Evolutionary conservation across 2,329 filamentous ascomycete species (phyloP), one percentile per base, ranked within the genome.

Genomic region (Exophiala lecanii-corni): DNA sequence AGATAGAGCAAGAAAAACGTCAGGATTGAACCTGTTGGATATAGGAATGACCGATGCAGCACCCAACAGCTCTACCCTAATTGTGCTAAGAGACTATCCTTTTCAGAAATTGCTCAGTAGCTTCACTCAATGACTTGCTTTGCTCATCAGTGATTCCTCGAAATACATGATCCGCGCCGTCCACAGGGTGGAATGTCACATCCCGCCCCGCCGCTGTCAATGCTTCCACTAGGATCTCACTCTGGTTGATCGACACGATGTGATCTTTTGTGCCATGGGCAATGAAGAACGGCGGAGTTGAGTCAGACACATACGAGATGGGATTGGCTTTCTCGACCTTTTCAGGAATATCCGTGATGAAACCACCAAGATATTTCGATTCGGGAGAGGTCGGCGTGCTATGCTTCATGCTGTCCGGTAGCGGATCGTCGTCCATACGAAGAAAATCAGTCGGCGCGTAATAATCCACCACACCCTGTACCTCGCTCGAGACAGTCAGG

Each of bases 301-400:
- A 39, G n/a, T 25, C 17, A 12, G 31, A 20, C 10, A 47, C 18
- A 17, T 47, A 43, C 9, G 39, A 38, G 12, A 35, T 42, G 5
- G 44, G 44, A 30, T 47, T 40, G 5, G 44, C 44, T 36, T 31
- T 39, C 39, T 37, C 39, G 19, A 31, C 39, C 16, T 37, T 47
- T 12, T 43, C 33, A 13, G 31, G 32, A 4, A 34, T 13, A 32
- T 41, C 39, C 7, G 33, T 39, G 16, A 46, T 46, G 2, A 25
- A 15, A 9, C 23, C 43, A 6, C 44, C 39, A 13, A 47, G 9
- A 25, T 43, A 47, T 21, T 26, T 18, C 5, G 37, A 42, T 23
- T 47, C 44, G 9, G 44, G 34, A 7, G 39, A 43, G 12, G 38
- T 40, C 12, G 39, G 9, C 12, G 20, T 13, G 16, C 39, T 39